Evolutionary conservation across 2,329 filamentous ascomycete genomes (phyloP), one percentile per base, ranked within the genome.

Genomic region (Penicillium brasilianum): DNA sequence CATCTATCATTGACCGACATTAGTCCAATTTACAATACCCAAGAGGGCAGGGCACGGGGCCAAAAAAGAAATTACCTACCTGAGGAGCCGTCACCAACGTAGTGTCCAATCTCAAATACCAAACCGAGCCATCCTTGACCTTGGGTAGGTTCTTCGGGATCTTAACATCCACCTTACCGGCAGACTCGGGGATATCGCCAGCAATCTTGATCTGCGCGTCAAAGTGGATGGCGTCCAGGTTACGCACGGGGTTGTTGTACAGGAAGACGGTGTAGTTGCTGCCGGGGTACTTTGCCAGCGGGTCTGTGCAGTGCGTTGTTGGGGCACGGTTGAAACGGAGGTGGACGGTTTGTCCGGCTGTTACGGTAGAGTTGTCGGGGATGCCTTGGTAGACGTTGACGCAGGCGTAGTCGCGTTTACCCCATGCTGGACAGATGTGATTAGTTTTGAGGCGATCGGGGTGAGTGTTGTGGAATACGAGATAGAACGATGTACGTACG

Each of bases 331-430:
- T 64, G 61, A 72, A 75, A 25, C 62, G 63, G 22, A 75, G 59
- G 39, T 67, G 64, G 11, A 75, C 56, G 3, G 64, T 62, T 41
- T 68, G 63, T 18, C 70, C 71, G 2, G 68, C 55, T 2, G 64
- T 57, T n/a, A 75, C 58, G 13, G 73, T 72, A 3, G 72, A 68
- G 61, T 72, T 65, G 13, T 75, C 72, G 8, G 72, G 72, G 30
- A 72, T 69, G 41, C 73, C 73, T 46, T 74, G 73, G 65, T 66
- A 72, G 57, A 74, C 70, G 48, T 75, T 75, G 28, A 75, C 37
- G 46, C 73, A 75, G 58, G 67, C 22, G 58, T 75, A 75, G 54
- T 75, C 72, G 22, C 73, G 71, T 39, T 74, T 75, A 34, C 73
- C 73, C 73, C 73, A 75, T 1, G 72, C 73, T 75, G 37, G 28